A percentile compares a stretch with the other conserved stretches of the same genome.
Evolutionary conservation across 495 filamentous ascomycete species (phyloP).

Genomic region (Patellaria atrata): DNA sequence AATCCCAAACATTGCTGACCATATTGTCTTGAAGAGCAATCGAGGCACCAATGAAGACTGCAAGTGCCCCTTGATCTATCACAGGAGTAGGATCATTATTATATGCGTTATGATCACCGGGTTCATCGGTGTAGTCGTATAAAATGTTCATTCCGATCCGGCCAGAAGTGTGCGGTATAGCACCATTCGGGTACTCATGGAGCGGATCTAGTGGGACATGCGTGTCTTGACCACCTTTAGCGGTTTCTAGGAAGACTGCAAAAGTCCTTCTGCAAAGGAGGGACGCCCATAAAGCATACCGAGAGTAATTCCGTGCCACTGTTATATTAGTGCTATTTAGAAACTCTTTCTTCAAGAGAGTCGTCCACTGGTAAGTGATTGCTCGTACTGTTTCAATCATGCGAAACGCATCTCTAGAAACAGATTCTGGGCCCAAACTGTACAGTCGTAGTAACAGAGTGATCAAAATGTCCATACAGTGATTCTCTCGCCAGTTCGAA

Average conservation of each 20-base stretch:
- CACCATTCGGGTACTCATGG: no score
- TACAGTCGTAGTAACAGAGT: slow-evolving; percentile 27
- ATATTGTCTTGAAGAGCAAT: slow-evolving; percentile 32
- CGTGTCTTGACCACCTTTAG: no score
- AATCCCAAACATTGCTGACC: slow-evolving; percentile 17
- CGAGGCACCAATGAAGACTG: slow-evolving; percentile 26
- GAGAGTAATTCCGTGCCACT: slow-evolving; percentile 23
- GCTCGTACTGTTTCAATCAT: slow-evolving; percentile 18
- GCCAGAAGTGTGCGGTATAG: no score
- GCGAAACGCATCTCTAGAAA: slow-evolving; percentile 12
- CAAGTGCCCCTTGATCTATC: slow-evolving; percentile 9
- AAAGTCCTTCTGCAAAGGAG: slow-evolving; percentile 39
- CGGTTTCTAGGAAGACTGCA: slow-evolving; percentile 13
- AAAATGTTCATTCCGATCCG: no score
- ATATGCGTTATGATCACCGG: no score
- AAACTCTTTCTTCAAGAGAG: slow-evolving; percentile 30
- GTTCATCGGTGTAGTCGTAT: no score
- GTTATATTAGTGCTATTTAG: slow-evolving; percentile 27
- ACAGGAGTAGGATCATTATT: no score
- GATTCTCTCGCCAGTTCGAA: slow-evolving; percentile 38
- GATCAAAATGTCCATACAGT: slow-evolving; percentile 36
- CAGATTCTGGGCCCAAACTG: slow-evolving; percentile 12
- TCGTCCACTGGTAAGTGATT: slow-evolving; percentile 31
- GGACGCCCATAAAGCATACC: slow-evolving; percentile 34
- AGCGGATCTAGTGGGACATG: no score